Percentiles rank a stretch among this genome's conserved stretches.
These are phyloP conservation scores for Priceomyces castillae DNA, from an alignment of 805 yeast genomes.

Conservation along the genomic window DNA sequence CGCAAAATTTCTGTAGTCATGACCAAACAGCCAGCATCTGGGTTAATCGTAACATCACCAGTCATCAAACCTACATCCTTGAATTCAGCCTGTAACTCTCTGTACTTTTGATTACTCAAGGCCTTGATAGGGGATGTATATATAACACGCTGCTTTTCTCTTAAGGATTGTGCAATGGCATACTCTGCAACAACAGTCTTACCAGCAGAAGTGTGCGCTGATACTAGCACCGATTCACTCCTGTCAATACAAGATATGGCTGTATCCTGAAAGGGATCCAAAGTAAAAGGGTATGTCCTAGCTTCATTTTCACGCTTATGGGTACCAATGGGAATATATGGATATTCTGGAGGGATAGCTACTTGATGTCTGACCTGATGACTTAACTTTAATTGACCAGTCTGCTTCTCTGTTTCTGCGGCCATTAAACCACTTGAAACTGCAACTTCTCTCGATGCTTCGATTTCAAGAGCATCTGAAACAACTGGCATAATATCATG, in stretches of 20 bases:
- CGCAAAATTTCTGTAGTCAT: slow-evolving; percentile 99
- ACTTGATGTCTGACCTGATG: slow-evolving; percentile 98
- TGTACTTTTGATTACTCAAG: slow-evolving; percentile 86
- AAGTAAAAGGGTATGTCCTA: slow-evolving; percentile 82
- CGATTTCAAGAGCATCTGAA: slow-evolving; percentile 83
- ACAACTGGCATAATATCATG: slow-evolving; percentile 66
- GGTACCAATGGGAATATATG: slow-evolving; percentile 83
- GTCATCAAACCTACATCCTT: slow-evolving; percentile 98
- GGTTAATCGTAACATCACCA: slow-evolving; percentile 97
- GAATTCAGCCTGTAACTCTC: slow-evolving; percentile 89
- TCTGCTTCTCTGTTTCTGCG: slow-evolving; percentile 30
- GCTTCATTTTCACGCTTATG: slow-evolving; percentile 81
- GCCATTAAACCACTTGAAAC: slow-evolving; percentile 64
- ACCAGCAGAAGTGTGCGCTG: slow-evolving; percentile 98
- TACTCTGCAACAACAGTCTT: slow-evolving; percentile 96
- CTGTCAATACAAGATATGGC: slow-evolving; percentile 95
- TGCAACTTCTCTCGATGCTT: slow-evolving; percentile 85
- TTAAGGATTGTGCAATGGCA: slow-evolving; percentile 91
- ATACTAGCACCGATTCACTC: slow-evolving; percentile 89
- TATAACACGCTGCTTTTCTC: slow-evolving; percentile 89
- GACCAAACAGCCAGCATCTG: slow-evolving; percentile 96
- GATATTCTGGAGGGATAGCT: slow-evolving; percentile 89
- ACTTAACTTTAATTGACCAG: slow-evolving; percentile 58
- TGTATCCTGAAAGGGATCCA: slow-evolving; percentile 98
- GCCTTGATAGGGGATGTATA: slow-evolving; percentile 96